These are phyloP conservation scores for Zymoseptoria ardabiliae DNA, from an alignment of 2,329 filamentous ascomycete species.

Conservation along the genomic window DNA sequence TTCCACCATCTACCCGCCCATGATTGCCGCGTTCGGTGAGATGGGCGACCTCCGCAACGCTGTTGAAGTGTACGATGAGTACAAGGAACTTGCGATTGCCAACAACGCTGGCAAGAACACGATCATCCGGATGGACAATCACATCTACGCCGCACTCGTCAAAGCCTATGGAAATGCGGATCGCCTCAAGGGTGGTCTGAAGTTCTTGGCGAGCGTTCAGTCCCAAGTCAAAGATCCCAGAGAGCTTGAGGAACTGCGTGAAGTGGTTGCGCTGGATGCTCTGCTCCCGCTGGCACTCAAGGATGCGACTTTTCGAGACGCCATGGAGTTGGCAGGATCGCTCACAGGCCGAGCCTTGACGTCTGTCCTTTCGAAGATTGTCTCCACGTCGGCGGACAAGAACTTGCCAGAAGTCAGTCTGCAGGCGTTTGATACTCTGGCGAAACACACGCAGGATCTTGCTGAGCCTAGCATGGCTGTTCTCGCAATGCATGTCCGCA, in stretches of 20 bases:
- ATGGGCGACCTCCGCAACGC: conserved; percentile 77
- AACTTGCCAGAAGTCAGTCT: conserved; percentile 63
- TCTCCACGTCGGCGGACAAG: conserved; percentile 70
- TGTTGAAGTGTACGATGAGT: conserved; percentile 92
- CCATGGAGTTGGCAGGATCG: conserved; percentile 61
- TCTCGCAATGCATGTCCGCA: conserved; percentile 77
- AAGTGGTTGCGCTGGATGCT: conserved; percentile 63
- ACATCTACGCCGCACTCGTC: conserved; percentile 87
- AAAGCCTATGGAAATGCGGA: conserved; percentile 79
- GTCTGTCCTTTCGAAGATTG: conserved; percentile 64
- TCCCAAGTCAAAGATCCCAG: conserved; percentile 43
- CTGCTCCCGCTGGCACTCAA: conserved; percentile 73
- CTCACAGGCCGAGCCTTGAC: conserved; percentile 54
- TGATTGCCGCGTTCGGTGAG: conserved; percentile 89
- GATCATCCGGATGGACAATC: conserved; percentile 65
- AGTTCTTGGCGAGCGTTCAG: conserved; percentile 77
- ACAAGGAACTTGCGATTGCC: conserved; percentile 78
- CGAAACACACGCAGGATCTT: conserved; percentile 42
- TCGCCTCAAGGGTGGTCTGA: conserved; percentile 71
- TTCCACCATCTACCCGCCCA: conserved; percentile 76
- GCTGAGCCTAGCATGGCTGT: conserved; percentile 65
- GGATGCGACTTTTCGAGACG: conserved; percentile 62
- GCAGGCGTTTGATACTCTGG: conserved; percentile 45
- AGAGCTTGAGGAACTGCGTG: conserved; percentile 48
- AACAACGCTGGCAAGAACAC: conserved; percentile 67